Percentiles rank a stretch among this genome's conserved stretches.
phyloP scores from a whole-genome alignment of 2,329 filamentous ascomycete species.

The Phialophora verrucosa region DNA sequence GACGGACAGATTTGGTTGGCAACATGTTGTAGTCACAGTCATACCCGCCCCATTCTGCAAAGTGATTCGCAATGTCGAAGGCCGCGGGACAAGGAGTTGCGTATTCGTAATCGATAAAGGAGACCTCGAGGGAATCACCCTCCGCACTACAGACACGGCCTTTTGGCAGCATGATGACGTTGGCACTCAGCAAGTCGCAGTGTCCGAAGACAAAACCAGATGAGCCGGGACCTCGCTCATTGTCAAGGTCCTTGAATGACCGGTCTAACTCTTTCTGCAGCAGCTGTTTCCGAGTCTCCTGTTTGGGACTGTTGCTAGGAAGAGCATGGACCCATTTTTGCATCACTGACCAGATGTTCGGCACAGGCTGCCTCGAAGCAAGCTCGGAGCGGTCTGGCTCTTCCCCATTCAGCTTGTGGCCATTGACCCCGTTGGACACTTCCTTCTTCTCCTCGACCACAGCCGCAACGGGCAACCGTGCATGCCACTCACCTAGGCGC shows the following conservation, averaged over 20 bases:
- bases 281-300: constrained; percentile 68
- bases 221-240: constrained; percentile 75
- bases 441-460: constrained; percentile 43
- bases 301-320: constrained; percentile 71
- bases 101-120: constrained; percentile 99
- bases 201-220: constrained; percentile 64
- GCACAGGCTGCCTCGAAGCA: constrained; percentile 70
- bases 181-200: constrained; percentile 84
- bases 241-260: constrained; percentile 73
- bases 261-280: constrained; percentile 77
- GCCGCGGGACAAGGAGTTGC: constrained; percentile 91
- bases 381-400: constrained; percentile 27
- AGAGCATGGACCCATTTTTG: constrained; percentile 93
- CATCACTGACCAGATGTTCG: constrained; percentile 93
- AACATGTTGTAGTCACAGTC: constrained; percentile 88
- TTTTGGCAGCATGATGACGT: constrained; percentile 79
- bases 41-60: constrained; percentile 97
- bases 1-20: constrained; percentile 76
- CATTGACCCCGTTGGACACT: neutral
- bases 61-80: constrained; percentile 97
- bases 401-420: constrained; percentile 23
- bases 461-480: constrained; percentile 63
- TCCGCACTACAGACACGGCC: constrained; percentile 44
- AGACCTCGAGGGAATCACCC: constrained; percentile 59
- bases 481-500: constrained; percentile 92